Evolutionary conservation across 2,329 filamentous ascomycete species (phyloP).

Genomic region (Epichloe gansuensis): DNA sequence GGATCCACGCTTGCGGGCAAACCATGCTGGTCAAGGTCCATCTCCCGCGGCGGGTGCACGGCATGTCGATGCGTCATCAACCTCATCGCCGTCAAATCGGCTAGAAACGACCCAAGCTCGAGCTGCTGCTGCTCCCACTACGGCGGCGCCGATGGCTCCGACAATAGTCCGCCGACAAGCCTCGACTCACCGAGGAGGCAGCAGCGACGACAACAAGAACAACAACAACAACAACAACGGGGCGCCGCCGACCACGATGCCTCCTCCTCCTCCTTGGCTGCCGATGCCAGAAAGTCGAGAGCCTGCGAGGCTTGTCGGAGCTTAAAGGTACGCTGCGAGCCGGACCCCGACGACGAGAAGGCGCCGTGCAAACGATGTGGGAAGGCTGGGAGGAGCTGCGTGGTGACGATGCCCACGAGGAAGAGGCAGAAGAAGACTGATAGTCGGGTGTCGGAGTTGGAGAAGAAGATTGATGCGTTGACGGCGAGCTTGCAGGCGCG

Average conservation of each 20-base stretch:
- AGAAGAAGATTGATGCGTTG: conserved; percentile 83
- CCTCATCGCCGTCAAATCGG: conserved; percentile 10
- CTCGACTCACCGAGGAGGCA: conserved; percentile 1
- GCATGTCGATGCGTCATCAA: conserved; percentile 5
- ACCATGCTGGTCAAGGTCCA: conserved; percentile 13
- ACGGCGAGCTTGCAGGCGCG: conserved; percentile 64
- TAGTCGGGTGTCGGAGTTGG: conserved; percentile 75
- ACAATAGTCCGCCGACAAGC: conserved; percentile 1
- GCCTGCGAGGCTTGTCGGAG: conserved; percentile 67
- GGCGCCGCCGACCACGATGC: conserved; percentile 5
- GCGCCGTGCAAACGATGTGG: conserved; percentile 63
- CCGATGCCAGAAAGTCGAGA: conserved; percentile 52
- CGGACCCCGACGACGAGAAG: conserved; percentile 48
- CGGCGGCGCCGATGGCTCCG: conserved; percentile 12
- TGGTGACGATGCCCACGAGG: conserved; percentile 60
- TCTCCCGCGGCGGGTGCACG: neutral
- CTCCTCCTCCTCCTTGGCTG: too few species aligned
- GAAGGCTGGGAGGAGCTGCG: conserved; percentile 66
- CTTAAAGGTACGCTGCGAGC: conserved; percentile 77
- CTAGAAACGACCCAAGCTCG: neutral
- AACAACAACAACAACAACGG: conserved; percentile 2
- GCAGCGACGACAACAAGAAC: conserved; percentile 10
- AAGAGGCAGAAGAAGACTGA: conserved; percentile 91
- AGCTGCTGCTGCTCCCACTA: conserved; percentile 4
- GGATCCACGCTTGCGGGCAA: conserved; percentile 19